phyloP scores from a whole-genome alignment of 306 rosid species.

The Vachellia pachyceras region DNA sequence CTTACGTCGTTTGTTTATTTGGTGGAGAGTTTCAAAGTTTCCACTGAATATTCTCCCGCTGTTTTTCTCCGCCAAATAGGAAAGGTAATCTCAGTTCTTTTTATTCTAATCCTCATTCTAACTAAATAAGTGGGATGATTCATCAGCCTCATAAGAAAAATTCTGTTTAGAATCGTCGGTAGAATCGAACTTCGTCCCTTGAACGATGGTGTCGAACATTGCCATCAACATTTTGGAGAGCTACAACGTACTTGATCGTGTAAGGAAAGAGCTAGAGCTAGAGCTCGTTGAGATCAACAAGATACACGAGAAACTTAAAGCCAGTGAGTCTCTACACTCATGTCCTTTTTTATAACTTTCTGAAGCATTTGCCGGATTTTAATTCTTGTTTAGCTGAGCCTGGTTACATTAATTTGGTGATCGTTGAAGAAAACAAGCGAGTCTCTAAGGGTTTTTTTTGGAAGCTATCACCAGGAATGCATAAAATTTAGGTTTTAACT shows the following conservation, averaged over 20 bases:
- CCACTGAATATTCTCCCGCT: background rate
- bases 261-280: slow-evolving; percentile 79
- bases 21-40: background rate
- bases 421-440: background rate
- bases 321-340: slow-evolving; percentile 48
- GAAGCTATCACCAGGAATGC: no score
- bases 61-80: slow-evolving; percentile 7
- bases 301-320: slow-evolving; percentile 87
- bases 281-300: slow-evolving; percentile 80
- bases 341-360: background rate
- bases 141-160: background rate
- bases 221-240: slow-evolving; percentile 61
- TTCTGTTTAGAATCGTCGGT: slow-evolving; percentile 11
- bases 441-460: no score
- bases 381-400: background rate
- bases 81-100: slow-evolving; percentile 3
- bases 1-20: background rate
- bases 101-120: background rate
- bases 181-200: slow-evolving; percentile 2
- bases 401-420: background rate
- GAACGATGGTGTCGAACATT: slow-evolving; percentile 77
- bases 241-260: slow-evolving; percentile 86
- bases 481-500: no score
- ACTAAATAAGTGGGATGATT: background rate
- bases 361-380: background rate